Percentiles rank a stretch among this genome's conserved stretches.
Conservation (phyloP, 495 filamentous ascomycete genomes). For the Ascobolus immersus region DNA sequence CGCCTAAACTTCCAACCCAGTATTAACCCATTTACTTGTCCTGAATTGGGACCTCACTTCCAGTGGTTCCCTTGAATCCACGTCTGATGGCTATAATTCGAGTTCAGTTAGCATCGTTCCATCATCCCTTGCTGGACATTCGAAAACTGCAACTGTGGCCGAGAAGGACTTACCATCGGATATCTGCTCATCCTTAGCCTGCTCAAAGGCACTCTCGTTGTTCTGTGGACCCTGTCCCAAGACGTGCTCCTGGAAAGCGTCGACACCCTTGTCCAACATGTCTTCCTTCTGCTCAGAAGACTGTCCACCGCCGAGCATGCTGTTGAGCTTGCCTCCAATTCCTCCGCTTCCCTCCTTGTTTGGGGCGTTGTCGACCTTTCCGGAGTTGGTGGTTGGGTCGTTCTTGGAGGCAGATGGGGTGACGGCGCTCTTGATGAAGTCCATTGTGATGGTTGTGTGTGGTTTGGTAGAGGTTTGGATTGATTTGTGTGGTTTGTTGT, state of each 20-base stretch:
- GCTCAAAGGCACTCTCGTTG: slow-evolving; percentile 46
- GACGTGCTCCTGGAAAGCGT: slow-evolving; percentile 39
- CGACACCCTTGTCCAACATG: slow-evolving; percentile 38
- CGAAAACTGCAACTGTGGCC: not conserved
- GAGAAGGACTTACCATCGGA: slow-evolving; percentile 19
- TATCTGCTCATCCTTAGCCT: slow-evolving; percentile 48
- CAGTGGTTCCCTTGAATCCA: slow-evolving; percentile 34
- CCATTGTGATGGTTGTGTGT: slow-evolving; percentile 4
- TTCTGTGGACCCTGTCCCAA: slow-evolving; percentile 37
- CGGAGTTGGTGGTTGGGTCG: not conserved
- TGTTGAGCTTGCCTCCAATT: slow-evolving; percentile 30
- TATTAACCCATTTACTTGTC: slow-evolving; percentile 40
- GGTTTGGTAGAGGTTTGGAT: not conserved
- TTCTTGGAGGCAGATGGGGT: slow-evolving; percentile 2
- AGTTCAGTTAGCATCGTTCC: slow-evolving; percentile 7
- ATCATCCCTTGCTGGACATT: not conserved
- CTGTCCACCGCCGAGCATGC: slow-evolving; percentile 34
- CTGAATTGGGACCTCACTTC: slow-evolving; percentile 35
- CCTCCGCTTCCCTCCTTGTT: slow-evolving; percentile 19
- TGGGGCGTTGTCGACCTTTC: not conserved
- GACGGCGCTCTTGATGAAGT: slow-evolving; percentile 10
- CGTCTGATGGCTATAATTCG: slow-evolving; percentile 25
- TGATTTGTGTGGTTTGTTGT: not conserved
- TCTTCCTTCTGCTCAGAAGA: slow-evolving; percentile 49
- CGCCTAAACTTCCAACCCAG: too few species aligned